phyloP scores from a whole-genome alignment of 2,329 filamentous ascomycete species.

The Ascochyta fabae region DNA sequence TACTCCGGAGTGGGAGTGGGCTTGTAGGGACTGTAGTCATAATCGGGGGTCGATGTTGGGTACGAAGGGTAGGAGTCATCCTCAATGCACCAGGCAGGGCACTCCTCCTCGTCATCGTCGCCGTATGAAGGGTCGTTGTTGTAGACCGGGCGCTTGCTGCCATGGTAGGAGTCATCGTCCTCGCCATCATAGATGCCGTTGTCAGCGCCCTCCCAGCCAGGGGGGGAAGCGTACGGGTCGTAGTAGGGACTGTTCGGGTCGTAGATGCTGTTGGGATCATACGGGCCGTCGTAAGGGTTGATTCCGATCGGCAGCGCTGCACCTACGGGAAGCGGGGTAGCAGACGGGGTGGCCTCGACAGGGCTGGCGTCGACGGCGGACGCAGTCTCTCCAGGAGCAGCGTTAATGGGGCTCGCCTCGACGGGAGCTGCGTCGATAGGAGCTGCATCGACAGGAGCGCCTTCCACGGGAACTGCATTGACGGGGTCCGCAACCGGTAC shows the following conservation, averaged over 20 bases:
- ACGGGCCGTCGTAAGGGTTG: slow-evolving; percentile 1
- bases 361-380: neutral
- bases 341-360: neutral
- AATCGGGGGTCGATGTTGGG: slow-evolving; percentile 2
- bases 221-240: slow-evolving; percentile 6
- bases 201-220: slow-evolving; percentile 19
- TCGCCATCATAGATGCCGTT: slow-evolving; percentile 21
- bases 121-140: neutral
- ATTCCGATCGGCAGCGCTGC: slow-evolving; percentile 2
- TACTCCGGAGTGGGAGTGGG: slow-evolving; percentile 3
- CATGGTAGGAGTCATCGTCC: slow-evolving; percentile 6
- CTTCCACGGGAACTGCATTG: neutral
- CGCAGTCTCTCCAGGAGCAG: neutral
- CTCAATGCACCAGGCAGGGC: slow-evolving; percentile 20
- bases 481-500: neutral
- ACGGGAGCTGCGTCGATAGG: too few species aligned
- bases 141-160: neutral
- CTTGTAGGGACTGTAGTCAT: slow-evolving; percentile 11
- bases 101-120: slow-evolving; percentile 18
- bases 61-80: slow-evolving; percentile 7
- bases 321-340: neutral
- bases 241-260: slow-evolving; percentile 13
- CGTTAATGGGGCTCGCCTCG: neutral
- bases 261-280: slow-evolving; percentile 5
- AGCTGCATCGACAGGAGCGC: neutral